Base-by-base conservation (phyloP, 202 grass and related monocot genomes). In the Musa balbisiana region DNA sequence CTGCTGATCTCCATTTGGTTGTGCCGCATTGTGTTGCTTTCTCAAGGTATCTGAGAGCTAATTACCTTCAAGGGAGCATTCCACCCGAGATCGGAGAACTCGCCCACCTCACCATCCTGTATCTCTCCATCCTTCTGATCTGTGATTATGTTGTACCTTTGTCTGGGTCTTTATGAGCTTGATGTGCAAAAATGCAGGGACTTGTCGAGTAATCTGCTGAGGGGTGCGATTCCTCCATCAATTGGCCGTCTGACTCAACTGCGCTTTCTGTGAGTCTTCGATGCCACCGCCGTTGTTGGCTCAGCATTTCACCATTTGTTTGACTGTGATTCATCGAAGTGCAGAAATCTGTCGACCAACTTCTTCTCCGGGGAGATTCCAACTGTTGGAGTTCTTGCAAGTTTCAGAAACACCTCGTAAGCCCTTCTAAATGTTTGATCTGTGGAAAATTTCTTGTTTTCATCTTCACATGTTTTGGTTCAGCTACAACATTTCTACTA, bases 351-450 rank as follows among this genome's bases (percentile, higher is more conserved):
- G 55, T 98, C 91, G 3, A 92, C 95, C 58, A 98, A 98, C 73
- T 98, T 94, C 91, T 94, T 98, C 84, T 98, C 91, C 2, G 91
- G 95, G 3, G 89, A 92, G 79, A 94, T 94, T 69, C 95, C 95
- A 49, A 92, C 87, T 64, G 88, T 87, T n/a, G 95, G 95, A 73
- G 78, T 98, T 64, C 95, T 98, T 1, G 91, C 77, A 80, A 92
- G 89, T 52, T 94, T 94, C 84, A 89, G 82, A 76, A 98, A 87
- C 80, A 98, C 81, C 83, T 94, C 95, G 95, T 98, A 87, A 92
- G 91, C 67, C 8, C 16, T 66, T 43, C 55, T 51, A 43, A 43
- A 33, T 21, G 25, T 76, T 49, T 50, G n/a, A 29, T 69, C 55
- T 69, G 19, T 19, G 15, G 11, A 52, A 53, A n/a, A 25, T n/a